These are phyloP conservation scores for Phytophthora europaea DNA, from an alignment of 352 stramenopile species.

Conservation along the genomic window DNA sequence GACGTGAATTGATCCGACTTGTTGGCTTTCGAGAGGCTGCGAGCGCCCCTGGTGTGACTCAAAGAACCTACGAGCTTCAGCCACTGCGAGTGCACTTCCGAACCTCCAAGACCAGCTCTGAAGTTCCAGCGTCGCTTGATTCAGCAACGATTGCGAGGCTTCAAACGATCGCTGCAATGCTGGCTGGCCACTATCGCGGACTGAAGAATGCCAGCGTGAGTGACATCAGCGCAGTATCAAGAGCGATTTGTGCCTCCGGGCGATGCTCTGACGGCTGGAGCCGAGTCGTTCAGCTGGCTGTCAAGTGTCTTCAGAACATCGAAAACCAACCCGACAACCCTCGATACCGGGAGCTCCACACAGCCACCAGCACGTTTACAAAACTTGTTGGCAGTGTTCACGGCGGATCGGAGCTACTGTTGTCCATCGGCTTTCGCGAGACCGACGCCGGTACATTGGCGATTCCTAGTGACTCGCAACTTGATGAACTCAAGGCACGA, in stretches of 20 bases:
- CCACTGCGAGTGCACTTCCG: constrained; percentile 55
- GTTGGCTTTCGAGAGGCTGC: constrained; percentile 42
- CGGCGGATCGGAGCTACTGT: constrained; percentile 54
- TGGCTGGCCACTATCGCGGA: constrained; percentile 56
- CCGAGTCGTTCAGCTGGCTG: constrained; percentile 50
- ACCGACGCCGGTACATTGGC: constrained; percentile 49
- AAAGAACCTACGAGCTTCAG: constrained; percentile 39
- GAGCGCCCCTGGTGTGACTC: background rate
- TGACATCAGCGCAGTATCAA: constrained; percentile 62
- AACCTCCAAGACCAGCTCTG: constrained; percentile 31
- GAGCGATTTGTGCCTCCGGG: constrained; percentile 38
- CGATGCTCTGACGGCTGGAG: constrained; percentile 36
- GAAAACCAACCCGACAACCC: constrained; percentile 52
- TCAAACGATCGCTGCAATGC: constrained; percentile 49
- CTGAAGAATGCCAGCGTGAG: constrained; percentile 53
- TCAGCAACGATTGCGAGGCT: constrained; percentile 39
- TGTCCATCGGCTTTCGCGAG: constrained; percentile 66
- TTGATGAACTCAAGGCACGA: constrained; percentile 43
- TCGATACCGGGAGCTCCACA: constrained; percentile 65
- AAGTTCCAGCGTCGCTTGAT: constrained; percentile 34
- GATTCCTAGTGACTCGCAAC: constrained; percentile 37
- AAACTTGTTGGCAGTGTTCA: constrained; percentile 43
- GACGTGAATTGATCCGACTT: constrained; percentile 48
- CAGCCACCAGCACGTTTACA: constrained; percentile 56
- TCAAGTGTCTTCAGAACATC: constrained; percentile 67